A percentile compares a stretch with the other conserved stretches of the same genome.
phyloP scores from a whole-genome alignment of 176 grass and related monocot genomes.

The Cymbopogon citratus region DNA sequence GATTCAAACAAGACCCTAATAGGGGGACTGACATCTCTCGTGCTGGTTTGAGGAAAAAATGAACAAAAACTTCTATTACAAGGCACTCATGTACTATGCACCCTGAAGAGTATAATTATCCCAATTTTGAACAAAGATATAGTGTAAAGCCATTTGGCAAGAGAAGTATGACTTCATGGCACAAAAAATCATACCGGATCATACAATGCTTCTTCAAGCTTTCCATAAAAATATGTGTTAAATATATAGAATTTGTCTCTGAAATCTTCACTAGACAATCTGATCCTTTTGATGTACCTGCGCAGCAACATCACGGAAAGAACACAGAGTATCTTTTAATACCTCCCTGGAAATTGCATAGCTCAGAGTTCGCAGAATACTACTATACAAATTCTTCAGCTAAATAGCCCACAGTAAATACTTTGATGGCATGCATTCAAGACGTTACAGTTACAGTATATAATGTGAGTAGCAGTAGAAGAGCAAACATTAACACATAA shows the following conservation, averaged over 20 bases:
- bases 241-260: slow-evolving; percentile 67
- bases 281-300: slow-evolving; percentile 66
- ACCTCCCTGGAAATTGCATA: not conserved
- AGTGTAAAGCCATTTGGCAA: not conserved
- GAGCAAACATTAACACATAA: not conserved
- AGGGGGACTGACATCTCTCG: not conserved
- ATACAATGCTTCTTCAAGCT: slow-evolving; percentile 73
- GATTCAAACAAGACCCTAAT: not conserved
- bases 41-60: not conserved
- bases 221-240: slow-evolving; percentile 94
- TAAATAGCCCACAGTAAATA: slow-evolving; percentile 13
- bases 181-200: slow-evolving; percentile 36
- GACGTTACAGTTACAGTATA: not conserved
- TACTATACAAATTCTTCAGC: not conserved
- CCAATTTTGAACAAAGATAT: not conserved
- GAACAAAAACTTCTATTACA: slow-evolving; percentile 10
- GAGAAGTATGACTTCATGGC: slow-evolving; percentile 10
- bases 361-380: not conserved
- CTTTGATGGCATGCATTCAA: not conserved
- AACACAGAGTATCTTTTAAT: not conserved
- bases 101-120: slow-evolving; percentile 11
- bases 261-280: slow-evolving; percentile 16
- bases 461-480: not conserved
- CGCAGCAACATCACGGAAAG: slow-evolving; percentile 22
- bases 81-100: slow-evolving; percentile 13